Evolutionary conservation across 2,329 filamentous ascomycete genomes (phyloP).

Genomic region (Diaporthe sp.): DNA sequence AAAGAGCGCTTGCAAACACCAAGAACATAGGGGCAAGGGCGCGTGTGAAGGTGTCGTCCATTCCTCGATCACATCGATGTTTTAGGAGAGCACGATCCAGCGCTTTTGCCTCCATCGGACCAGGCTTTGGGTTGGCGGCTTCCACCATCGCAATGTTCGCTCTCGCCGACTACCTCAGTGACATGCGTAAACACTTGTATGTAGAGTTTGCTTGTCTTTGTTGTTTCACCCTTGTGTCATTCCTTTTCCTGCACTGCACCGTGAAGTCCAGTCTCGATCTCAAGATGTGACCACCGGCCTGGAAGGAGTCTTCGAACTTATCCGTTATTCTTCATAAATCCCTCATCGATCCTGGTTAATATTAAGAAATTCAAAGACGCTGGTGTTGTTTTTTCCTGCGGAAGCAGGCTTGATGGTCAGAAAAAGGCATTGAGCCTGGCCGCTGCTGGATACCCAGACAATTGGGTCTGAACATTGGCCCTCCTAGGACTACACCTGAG

Average conservation of each 20-base stretch:
- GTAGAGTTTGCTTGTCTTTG: background rate
- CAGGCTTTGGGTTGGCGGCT: no score
- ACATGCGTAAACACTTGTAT: background rate
- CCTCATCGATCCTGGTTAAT: background rate
- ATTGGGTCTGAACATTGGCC: no score
- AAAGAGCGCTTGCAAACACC: background rate
- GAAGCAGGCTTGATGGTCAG: background rate
- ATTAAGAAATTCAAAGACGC: background rate
- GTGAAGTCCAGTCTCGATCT: background rate
- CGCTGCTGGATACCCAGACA: no score
- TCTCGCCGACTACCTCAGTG: background rate
- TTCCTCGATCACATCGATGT: background rate
- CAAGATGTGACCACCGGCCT: background rate
- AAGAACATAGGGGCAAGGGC: background rate
- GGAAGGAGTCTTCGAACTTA: rapidly evolving
- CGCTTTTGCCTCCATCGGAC: background rate
- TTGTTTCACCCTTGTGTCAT: background rate
- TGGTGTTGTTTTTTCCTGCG: rapidly evolving
- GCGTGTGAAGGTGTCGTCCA: background rate
- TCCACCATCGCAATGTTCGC: background rate
- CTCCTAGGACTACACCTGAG: background rate
- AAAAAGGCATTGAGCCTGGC: background rate
- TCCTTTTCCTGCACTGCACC: background rate
- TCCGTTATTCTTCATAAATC: background rate
- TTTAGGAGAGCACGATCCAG: background rate